Percentiles rank a stretch among this genome's conserved stretches.
Conservation (phyloP, 108 stramenopile species). For the Nitzschia putrida region DNA sequence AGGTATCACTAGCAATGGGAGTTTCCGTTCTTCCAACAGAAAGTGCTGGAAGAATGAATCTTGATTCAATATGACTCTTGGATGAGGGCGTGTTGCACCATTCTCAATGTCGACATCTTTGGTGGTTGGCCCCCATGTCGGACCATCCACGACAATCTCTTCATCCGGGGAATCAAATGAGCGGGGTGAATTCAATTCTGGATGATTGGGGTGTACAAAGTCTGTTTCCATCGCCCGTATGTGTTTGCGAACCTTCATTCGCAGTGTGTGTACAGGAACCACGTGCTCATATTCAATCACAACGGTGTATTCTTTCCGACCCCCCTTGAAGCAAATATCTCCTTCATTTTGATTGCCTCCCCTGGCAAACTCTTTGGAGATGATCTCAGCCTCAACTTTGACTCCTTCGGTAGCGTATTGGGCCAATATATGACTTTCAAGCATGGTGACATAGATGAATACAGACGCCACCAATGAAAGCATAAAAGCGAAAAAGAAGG, state of each 20-base stretch:
- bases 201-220: slow-evolving; percentile 12
- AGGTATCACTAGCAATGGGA: slow-evolving; percentile 21
- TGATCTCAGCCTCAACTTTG: slow-evolving; percentile 17
- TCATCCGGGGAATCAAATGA: not conserved
- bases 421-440: slow-evolving; percentile 22
- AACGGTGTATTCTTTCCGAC: slow-evolving; percentile 27
- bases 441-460: slow-evolving; percentile 20
- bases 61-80: slow-evolving; percentile 14
- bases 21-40: slow-evolving; percentile 11
- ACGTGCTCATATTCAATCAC: slow-evolving; percentile 22
- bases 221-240: slow-evolving; percentile 19
- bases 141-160: not conserved
- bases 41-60: slow-evolving; percentile 28
- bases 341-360: not conserved
- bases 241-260: slow-evolving; percentile 32
- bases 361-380: slow-evolving; percentile 21
- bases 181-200: not conserved
- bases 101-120: slow-evolving; percentile 1
- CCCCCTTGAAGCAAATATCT: slow-evolving; percentile 1
- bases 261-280: slow-evolving; percentile 5
- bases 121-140: not conserved
- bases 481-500: slow-evolving; percentile 23
- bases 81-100: not conserved
- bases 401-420: slow-evolving; percentile 24
- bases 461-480: slow-evolving; percentile 27